phyloP scores from a whole-genome alignment of 768 basidiomycete species.

The Tylopilus cervinicoccineus region DNA sequence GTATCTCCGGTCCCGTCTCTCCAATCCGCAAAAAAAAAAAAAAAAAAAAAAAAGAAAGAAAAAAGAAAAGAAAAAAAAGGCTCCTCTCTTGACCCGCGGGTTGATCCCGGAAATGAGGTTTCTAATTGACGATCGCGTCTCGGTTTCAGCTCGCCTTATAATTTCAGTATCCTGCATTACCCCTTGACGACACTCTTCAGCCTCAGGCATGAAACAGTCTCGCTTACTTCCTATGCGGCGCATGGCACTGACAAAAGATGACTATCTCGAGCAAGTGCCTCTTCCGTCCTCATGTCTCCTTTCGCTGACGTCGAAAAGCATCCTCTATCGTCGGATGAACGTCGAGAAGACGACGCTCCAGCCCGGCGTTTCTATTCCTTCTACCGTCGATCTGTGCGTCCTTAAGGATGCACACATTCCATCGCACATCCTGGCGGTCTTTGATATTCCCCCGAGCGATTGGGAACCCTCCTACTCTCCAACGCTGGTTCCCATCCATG shows the following conservation, averaged over 20 bases:
- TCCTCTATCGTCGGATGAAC: conserved; percentile 32
- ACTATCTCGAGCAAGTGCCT: conserved; percentile 28
- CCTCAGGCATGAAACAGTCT: conserved; percentile 16
- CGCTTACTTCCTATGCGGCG: conserved; percentile 25
- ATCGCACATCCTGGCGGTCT: conserved; percentile 54
- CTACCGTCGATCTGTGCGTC: conserved; percentile 47
- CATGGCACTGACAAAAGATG: conserved; percentile 14
- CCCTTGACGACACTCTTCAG: conserved; percentile 15
- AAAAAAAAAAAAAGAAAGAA: too few species aligned
- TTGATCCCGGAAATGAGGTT: conserved; percentile 17
- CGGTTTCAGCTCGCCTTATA: conserved; percentile 14
- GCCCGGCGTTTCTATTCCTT: conserved; percentile 32
- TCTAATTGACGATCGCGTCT: conserved; percentile 18
- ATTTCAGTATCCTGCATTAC: conserved; percentile 1
- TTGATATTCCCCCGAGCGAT: conserved; percentile 28
- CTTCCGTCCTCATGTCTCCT: not conserved
- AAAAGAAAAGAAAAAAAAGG: too few species aligned
- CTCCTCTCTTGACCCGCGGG: too few species aligned
- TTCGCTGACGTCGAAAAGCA: conserved; percentile 18
- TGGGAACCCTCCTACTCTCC: conserved; percentile 34
- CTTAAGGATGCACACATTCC: conserved; percentile 44
- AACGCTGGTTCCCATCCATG: conserved; percentile 51
- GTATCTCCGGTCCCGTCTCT: not conserved
- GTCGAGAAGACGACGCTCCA: conserved; percentile 25
- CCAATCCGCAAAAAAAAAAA: too few species aligned